A percentile compares a stretch with the other conserved stretches of the same genome.
These are phyloP conservation scores for Lentinula guzmanii DNA, from an alignment of 768 basidiomycete species.

Conservation along the genomic window DNA sequence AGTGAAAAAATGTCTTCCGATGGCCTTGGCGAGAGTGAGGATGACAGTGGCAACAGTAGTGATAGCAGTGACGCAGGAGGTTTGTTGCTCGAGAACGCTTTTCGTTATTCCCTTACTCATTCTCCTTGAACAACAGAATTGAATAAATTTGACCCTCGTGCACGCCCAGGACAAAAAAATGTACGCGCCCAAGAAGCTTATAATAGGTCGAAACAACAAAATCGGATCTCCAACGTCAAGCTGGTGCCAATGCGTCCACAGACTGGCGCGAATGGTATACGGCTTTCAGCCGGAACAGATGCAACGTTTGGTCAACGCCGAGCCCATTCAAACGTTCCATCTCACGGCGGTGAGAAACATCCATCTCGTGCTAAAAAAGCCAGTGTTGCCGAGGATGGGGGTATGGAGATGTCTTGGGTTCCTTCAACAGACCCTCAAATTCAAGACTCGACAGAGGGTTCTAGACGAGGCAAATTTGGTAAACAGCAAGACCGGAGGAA, in stretches of 20 bases:
- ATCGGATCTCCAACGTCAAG: slow-evolving; percentile 48
- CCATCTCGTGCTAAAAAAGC: slow-evolving; percentile 13
- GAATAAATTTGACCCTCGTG: slow-evolving; percentile 44
- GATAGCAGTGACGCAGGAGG: slow-evolving; percentile 59
- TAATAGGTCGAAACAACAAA: slow-evolving; percentile 32
- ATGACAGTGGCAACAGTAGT: slow-evolving; percentile 31
- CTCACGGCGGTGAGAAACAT: slow-evolving; percentile 11
- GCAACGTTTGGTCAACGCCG: slow-evolving; percentile 73
- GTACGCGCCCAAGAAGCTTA: slow-evolving; percentile 40
- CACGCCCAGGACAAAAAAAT: slow-evolving; percentile 44
- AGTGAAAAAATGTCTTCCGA: slow-evolving; percentile 65
- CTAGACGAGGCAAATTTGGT: slow-evolving; percentile 17
- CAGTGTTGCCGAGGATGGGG: slow-evolving; percentile 40
- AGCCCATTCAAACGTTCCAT: slow-evolving; percentile 13
- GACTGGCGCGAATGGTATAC: slow-evolving; percentile 19
- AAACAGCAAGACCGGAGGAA: slow-evolving; percentile 36
- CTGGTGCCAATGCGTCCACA: slow-evolving; percentile 60
- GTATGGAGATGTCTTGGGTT: slow-evolving; percentile 82
- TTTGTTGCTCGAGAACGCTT: slow-evolving; percentile 17
- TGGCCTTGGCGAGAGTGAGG: slow-evolving; percentile 38
- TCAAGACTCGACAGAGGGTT: slow-evolving; percentile 26
- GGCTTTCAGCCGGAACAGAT: slow-evolving; percentile 33
- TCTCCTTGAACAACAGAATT: slow-evolving; percentile 25
- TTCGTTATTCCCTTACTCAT: neutral
- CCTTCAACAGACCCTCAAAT: slow-evolving; percentile 42